phyloP scores from a whole-genome alignment of 2,329 filamentous ascomycete species.

The Trichoderma citrinoviride region DNA sequence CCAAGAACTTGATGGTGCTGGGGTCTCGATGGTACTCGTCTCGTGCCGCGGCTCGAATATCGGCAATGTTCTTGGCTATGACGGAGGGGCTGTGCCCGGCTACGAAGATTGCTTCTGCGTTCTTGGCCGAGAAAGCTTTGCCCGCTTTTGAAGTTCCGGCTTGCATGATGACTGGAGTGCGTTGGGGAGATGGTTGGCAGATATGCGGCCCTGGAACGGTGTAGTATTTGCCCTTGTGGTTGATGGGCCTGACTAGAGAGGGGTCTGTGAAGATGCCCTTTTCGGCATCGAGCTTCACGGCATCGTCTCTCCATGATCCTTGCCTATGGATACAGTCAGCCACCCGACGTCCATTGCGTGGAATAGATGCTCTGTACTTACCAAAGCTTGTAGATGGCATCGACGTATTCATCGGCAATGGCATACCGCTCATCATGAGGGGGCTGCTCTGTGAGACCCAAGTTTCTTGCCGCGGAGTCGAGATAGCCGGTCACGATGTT shows the following conservation, averaged over 20 bases:
- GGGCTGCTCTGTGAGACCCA: slow-evolving; percentile 56
- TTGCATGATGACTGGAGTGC: slow-evolving; percentile 63
- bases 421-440: slow-evolving; percentile 52
- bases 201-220: slow-evolving; percentile 58
- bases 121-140: slow-evolving; percentile 59
- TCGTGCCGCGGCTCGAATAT: slow-evolving; percentile 52
- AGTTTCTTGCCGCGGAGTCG: slow-evolving; percentile 63
- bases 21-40: slow-evolving; percentile 52
- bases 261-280: slow-evolving; percentile 47
- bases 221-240: slow-evolving; percentile 60
- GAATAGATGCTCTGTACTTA: slow-evolving; percentile 37
- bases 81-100: slow-evolving; percentile 55
- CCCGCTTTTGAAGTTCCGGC: slow-evolving; percentile 61
- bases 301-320: slow-evolving; percentile 58
- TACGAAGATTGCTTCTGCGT: slow-evolving; percentile 65
- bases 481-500: slow-evolving; percentile 66
- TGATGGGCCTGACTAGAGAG: slow-evolving; percentile 57
- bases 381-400: slow-evolving; percentile 60
- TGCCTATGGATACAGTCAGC: slow-evolving; percentile 28
- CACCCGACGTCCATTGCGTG: not conserved
- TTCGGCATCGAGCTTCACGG: slow-evolving; percentile 54
- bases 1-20: slow-evolving; percentile 57
- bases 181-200: slow-evolving; percentile 59
- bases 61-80: slow-evolving; percentile 54
- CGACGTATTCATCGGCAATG: slow-evolving; percentile 58